Evolutionary conservation across 345 rosid genomes (phyloP).

Genomic region (Citrus cavaleriei): DNA sequence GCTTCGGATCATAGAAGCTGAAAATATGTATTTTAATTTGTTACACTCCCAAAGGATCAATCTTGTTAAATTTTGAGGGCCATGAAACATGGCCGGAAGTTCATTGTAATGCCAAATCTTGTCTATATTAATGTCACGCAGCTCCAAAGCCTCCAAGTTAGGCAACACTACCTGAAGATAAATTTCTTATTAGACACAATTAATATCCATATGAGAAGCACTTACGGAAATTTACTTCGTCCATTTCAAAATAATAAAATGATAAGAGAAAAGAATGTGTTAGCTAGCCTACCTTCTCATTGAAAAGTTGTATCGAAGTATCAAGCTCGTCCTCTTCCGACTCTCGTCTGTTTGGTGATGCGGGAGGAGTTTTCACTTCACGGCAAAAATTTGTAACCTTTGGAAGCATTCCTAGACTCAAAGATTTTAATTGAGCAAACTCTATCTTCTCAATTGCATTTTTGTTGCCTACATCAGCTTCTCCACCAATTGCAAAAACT

Average conservation of each 20-base stretch:
- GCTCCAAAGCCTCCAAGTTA: slow-evolving; percentile 4
- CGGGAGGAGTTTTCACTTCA: not conserved
- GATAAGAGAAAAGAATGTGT: not conserved
- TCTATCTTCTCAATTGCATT: not conserved
- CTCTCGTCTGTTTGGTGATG: not conserved
- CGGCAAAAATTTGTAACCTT: not conserved
- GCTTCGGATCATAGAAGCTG: not conserved
- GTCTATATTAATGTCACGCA: not conserved
- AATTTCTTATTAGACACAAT: too few species aligned
- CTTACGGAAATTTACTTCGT: too few species aligned
- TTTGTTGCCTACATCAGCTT: too few species aligned
- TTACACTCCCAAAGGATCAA: not conserved
- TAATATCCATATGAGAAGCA: not conserved
- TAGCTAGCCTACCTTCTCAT: not conserved
- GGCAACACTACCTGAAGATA: slow-evolving; percentile 19
- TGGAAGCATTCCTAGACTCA: not conserved
- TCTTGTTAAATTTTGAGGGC: not conserved
- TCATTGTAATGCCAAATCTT: slow-evolving; percentile 2
- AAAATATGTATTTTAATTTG: not conserved
- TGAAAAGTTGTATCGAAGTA: not conserved
- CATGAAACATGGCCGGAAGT: not conserved
- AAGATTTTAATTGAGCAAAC: not conserved
- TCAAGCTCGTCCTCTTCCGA: not conserved
- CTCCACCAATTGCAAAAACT: too few species aligned
- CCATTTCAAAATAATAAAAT: too few species aligned